Conservation (phyloP, 371 early-diverging fungal species). For the Umbelopsis sp. region DNA sequence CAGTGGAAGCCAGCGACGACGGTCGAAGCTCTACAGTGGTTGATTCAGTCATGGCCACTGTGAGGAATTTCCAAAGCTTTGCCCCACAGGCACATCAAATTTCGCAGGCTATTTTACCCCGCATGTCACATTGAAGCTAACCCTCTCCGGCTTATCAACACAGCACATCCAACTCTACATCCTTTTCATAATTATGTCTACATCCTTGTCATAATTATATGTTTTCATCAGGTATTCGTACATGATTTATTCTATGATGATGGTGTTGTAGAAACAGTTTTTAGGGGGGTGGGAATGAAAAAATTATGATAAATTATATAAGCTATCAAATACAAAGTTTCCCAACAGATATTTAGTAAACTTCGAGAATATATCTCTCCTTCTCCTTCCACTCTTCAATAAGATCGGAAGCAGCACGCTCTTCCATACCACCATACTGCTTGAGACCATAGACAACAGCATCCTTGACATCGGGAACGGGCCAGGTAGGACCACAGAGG, state of each 20-base stretch:
- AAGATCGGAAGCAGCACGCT: slow-evolving; percentile 65
- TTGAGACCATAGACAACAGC: slow-evolving; percentile 83
- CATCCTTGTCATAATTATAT: no score
- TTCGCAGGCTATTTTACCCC: no score
- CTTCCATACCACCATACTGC: slow-evolving; percentile 60
- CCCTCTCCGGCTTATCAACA: no score
- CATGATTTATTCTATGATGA: slow-evolving; percentile 8
- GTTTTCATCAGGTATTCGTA: background rate
- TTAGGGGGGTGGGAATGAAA: background rate
- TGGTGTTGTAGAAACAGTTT: background rate
- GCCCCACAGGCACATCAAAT: no score
- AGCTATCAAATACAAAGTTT: background rate
- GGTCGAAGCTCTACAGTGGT: background rate
- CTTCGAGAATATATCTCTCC: slow-evolving; percentile 91
- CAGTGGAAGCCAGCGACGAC: background rate
- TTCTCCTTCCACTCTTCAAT: slow-evolving; percentile 91
- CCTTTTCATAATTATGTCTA: no score
- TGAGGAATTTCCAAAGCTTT: no score
- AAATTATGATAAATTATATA: slow-evolving; percentile 8
- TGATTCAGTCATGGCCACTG: no score
- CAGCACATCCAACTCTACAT: no score
- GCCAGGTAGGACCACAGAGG: slow-evolving; percentile 95
- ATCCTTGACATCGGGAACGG: slow-evolving; percentile 91
- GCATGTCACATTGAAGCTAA: no score
- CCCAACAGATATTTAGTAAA: slow-evolving; percentile 62